A percentile compares a stretch with the other conserved stretches of the same genome.
Conservation (phyloP, 352 stramenopile genomes). For the Globisporangium takayamanum region DNA sequence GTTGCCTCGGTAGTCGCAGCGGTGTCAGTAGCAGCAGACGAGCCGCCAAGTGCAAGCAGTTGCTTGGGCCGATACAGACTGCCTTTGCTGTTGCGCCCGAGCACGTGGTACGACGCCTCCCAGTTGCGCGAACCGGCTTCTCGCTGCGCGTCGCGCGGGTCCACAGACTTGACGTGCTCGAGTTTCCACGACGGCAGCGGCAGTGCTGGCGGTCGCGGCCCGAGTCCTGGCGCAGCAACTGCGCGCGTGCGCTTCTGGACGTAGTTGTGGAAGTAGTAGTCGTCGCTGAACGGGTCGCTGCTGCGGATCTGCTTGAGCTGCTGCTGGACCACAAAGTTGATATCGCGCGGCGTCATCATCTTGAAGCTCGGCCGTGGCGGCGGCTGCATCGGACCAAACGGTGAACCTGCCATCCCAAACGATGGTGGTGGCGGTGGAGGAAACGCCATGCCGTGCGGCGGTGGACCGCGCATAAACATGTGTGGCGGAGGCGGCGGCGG, state of each 20-base stretch:
- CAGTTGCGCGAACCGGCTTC: constrained; percentile 67
- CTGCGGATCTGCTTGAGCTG: constrained; percentile 82
- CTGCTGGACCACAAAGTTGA: constrained; percentile 82
- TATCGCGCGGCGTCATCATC: constrained; percentile 83
- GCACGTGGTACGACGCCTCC: constrained; percentile 66
- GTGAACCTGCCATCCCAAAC: constrained; percentile 8
- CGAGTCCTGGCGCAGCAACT: constrained; percentile 11
- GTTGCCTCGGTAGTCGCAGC: constrained; percentile 1
- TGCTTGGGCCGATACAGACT: constrained; percentile 77
- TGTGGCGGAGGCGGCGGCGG: constrained; percentile 20
- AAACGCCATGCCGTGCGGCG: constrained; percentile 30
- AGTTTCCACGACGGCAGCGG: constrained; percentile 80
- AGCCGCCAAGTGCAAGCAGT: constrained; percentile 38
- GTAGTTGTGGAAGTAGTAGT: constrained; percentile 87
- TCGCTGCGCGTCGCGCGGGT: constrained; percentile 48
- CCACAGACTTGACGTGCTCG: constrained; percentile 76
- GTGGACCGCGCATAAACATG: constrained; percentile 33
- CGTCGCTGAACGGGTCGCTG: constrained; percentile 85
- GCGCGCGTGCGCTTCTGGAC: constrained; percentile 64
- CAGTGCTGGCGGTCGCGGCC: constrained; percentile 22
- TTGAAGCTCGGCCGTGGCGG: constrained; percentile 55
- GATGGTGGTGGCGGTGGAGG: constrained; percentile 12
- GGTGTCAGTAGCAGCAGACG: constrained; percentile 8
- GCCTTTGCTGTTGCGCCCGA: constrained; percentile 71
- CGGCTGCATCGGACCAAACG: constrained; percentile 17